Evolutionary conservation across 768 basidiomycete species (phyloP).

Genomic region (Phlegmacium glaucopus): DNA sequence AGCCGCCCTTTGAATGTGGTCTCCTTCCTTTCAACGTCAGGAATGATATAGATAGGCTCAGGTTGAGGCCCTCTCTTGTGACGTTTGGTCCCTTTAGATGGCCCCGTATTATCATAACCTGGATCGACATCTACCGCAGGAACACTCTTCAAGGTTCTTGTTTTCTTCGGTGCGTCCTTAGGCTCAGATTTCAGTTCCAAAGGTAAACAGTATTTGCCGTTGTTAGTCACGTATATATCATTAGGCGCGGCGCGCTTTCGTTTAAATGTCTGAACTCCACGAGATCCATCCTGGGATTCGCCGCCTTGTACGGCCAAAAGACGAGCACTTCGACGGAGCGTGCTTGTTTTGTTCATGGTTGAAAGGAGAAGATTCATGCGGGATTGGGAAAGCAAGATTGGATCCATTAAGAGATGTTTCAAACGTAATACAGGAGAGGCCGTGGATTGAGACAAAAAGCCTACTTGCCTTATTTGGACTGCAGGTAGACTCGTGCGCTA

Average conservation of each 20-base stretch:
- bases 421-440: no score
- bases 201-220: no score
- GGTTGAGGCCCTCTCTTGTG: slow-evolving; percentile 28
- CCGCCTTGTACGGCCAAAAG: not conserved
- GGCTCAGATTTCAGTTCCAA: no score
- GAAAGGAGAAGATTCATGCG: not conserved
- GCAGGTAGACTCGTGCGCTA: no score
- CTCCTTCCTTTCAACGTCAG: slow-evolving; percentile 61
- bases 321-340: not conserved
- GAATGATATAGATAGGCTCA: slow-evolving; percentile 65
- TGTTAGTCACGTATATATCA: no score
- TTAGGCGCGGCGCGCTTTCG: no score
- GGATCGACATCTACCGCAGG: not conserved
- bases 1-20: slow-evolving; percentile 68
- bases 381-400: not conserved
- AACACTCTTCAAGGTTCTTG: not conserved
- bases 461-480: no score
- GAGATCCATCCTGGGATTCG: no score
- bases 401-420: not conserved
- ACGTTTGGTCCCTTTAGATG: slow-evolving; percentile 11
- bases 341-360: not conserved
- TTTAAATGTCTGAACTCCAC: no score
- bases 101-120: not conserved
- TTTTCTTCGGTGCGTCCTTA: not conserved
- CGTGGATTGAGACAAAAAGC: no score